Evolutionary conservation across 495 filamentous ascomycete species (phyloP).

Genomic region (Neurospora sp.): DNA sequence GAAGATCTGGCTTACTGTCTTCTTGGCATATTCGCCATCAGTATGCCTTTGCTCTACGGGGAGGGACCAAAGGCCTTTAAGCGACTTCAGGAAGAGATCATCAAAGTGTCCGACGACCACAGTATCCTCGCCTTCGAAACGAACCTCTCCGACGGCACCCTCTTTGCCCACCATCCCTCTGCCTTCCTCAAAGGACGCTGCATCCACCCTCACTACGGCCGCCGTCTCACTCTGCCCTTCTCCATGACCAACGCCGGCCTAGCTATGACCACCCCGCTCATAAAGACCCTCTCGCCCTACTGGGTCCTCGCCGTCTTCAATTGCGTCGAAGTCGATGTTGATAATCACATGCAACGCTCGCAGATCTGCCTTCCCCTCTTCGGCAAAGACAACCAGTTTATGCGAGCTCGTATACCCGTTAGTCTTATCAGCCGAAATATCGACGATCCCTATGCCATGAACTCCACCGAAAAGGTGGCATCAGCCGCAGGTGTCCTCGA

Average conservation of each 20-base stretch:
- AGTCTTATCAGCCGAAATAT: conserved; percentile 8
- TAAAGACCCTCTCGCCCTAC: conserved; percentile 17
- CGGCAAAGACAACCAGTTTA: conserved; percentile 15
- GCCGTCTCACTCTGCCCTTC: conserved; percentile 11
- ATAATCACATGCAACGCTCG: conserved; percentile 1
- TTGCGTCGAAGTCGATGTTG: conserved; percentile 12
- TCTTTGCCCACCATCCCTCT: conserved; percentile 14
- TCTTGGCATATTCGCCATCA: conserved; percentile 33
- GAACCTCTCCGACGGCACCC: conserved; percentile 4
- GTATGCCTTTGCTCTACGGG: conserved; percentile 36
- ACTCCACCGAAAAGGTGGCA: neutral
- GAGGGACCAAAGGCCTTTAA: conserved; percentile 23
- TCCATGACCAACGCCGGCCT: conserved; percentile 19
- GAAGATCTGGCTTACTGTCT: conserved; percentile 36
- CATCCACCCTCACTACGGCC: conserved; percentile 7
- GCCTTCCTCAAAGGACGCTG: conserved; percentile 2
- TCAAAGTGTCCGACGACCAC: conserved; percentile 12
- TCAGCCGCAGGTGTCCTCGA: conserved; percentile 8
- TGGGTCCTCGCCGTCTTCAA: conserved; percentile 19
- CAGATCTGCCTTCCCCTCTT: conserved; percentile 15
- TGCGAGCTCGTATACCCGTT: conserved; percentile 14
- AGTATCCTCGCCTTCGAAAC: conserved; percentile 16
- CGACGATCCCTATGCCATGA: neutral
- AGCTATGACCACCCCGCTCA: conserved; percentile 13
- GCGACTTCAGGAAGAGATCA: conserved; percentile 20